phyloP scores from a whole-genome alignment of 257 asterid species.

The Eucommia ulmoides region DNA sequence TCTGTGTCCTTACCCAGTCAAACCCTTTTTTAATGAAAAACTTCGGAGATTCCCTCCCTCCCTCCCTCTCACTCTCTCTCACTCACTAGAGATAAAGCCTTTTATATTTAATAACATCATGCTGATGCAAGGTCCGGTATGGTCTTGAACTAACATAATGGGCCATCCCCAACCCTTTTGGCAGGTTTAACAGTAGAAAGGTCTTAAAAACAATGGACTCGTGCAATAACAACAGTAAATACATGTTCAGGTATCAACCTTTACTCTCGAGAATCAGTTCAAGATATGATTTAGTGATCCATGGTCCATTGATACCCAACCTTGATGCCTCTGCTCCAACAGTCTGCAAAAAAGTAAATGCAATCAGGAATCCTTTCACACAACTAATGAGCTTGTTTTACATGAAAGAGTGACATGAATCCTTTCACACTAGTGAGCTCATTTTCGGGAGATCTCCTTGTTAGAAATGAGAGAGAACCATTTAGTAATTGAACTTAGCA shows the following conservation, averaged over 20 bases:
- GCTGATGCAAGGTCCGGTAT: too few relatives aligned
- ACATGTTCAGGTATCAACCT: slow-evolving; percentile 46
- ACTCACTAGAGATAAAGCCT: background rate
- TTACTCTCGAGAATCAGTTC: slow-evolving; percentile 93
- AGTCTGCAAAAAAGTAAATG: slow-evolving; percentile 35
- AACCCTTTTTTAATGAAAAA: background rate
- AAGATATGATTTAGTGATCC: slow-evolving; percentile 96
- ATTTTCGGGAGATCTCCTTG: too few relatives aligned
- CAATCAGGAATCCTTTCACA: too few relatives aligned
- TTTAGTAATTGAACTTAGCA: too few relatives aligned
- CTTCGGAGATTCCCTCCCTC: background rate
- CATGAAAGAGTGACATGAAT: too few relatives aligned
- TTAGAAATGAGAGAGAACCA: too few relatives aligned
- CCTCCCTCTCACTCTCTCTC: background rate
- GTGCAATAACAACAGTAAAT: too few relatives aligned
- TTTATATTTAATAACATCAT: background rate
- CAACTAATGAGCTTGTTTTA: too few relatives aligned
- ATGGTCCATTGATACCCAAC: slow-evolving; percentile 78
- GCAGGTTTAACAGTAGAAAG: background rate
- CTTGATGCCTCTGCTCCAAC: slow-evolving; percentile 87
- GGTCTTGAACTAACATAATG: too few relatives aligned
- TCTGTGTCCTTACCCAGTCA: background rate
- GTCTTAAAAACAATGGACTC: slow-evolving; percentile 4
- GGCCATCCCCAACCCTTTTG: background rate
- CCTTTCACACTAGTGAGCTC: too few relatives aligned